Evolutionary conservation across 2,329 filamentous ascomycete genomes (phyloP).

Genomic region (Curvularia verruculosa): DNA sequence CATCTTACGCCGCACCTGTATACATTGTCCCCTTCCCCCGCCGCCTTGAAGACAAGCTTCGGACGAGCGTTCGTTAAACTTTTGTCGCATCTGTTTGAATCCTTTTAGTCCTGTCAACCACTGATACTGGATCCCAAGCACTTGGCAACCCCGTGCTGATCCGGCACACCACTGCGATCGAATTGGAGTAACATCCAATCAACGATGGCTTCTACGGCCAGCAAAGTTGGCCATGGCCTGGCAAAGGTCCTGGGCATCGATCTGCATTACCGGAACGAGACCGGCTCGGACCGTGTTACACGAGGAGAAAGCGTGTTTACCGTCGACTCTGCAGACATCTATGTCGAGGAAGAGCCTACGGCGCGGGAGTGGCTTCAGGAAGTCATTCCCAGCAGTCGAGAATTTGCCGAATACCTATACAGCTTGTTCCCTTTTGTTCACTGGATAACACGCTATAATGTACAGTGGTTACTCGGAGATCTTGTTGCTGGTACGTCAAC

Average conservation of each 20-base stretch:
- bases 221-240: conserved; percentile 71
- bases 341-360: conserved; percentile 82
- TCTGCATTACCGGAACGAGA: conserved; percentile 69
- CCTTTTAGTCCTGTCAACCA: conserved; percentile 33
- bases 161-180: conserved; percentile 9
- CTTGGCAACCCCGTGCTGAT: conserved; percentile 19
- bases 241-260: conserved; percentile 86
- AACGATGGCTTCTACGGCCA: conserved; percentile 44
- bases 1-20: conserved; percentile 17
- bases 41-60: conserved; percentile 31
- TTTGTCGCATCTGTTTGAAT: conserved; percentile 31
- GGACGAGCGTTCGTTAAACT: conserved; percentile 30
- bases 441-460: conserved; percentile 91
- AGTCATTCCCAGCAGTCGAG: conserved; percentile 63
- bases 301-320: conserved; percentile 83
- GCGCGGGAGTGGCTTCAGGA: conserved; percentile 73
- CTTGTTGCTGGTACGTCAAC: conserved; percentile 76
- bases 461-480: conserved; percentile 87
- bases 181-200: background rate
- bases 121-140: conserved; percentile 16
- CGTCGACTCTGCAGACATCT: conserved; percentile 71
- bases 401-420: conserved; percentile 66
- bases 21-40: conserved; percentile 15
- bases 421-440: conserved; percentile 84
- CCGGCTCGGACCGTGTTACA: conserved; percentile 66